Conservation (phyloP, 805 yeast species). For the Ogataea nitratoaversa region DNA sequence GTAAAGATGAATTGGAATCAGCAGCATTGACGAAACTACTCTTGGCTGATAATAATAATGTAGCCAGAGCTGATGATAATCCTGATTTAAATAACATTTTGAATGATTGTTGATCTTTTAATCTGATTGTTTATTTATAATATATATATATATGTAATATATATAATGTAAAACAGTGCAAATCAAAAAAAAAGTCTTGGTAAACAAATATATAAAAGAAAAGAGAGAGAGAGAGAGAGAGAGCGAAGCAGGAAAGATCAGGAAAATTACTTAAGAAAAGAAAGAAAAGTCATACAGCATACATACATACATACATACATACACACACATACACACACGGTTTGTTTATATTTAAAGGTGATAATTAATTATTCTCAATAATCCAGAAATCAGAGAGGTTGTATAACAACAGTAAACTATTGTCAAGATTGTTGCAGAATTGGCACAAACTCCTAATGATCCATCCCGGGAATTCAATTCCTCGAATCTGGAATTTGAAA, state of each 20-base stretch:
- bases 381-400: too few species aligned
- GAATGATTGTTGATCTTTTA: background rate
- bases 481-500: too few species aligned
- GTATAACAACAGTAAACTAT: too few species aligned
- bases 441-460: too few species aligned
- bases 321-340: background rate
- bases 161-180: background rate
- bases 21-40: conserved; percentile 32
- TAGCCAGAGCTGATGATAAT: conserved; percentile 25
- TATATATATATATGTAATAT: background rate
- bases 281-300: too few species aligned
- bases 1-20: conserved; percentile 35
- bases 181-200: background rate
- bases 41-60: conserved; percentile 3
- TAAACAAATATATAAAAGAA: background rate
- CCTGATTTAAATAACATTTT: conserved; percentile 34
- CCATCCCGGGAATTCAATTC: too few species aligned
- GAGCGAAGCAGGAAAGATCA: too few species aligned
- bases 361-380: too few species aligned
- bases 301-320: conserved; percentile 1
- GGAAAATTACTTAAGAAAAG: too few species aligned
- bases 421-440: too few species aligned
- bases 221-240: background rate
- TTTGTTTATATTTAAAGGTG: background rate
- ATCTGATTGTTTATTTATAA: background rate